Percentiles rank a stretch among this genome's conserved stretches.
Conservation (phyloP, 2,329 filamentous ascomycete species). For the Helotiales sp. region DNA sequence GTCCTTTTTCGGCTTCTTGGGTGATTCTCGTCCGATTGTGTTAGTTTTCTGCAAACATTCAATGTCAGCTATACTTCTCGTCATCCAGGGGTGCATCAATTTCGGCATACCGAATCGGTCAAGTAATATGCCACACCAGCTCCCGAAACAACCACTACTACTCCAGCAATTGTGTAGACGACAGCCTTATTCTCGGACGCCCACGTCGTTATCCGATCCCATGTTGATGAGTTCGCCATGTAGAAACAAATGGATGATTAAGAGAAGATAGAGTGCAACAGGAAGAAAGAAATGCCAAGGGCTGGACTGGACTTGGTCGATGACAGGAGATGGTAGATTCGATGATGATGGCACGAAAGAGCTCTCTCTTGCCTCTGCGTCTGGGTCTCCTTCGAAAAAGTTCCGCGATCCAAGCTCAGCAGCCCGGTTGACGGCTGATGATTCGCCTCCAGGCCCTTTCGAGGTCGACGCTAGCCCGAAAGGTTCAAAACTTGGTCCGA, state of each 20-base stretch:
- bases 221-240: slow-evolving; percentile 50
- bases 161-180: slow-evolving; percentile 94
- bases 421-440: slow-evolving; percentile 7
- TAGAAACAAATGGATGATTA: slow-evolving; percentile 35
- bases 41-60: slow-evolving; percentile 35
- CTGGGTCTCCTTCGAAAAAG: slow-evolving; percentile 12
- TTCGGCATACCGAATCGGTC: slow-evolving; percentile 58
- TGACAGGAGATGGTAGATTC: slow-evolving; percentile 19
- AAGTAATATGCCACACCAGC: slow-evolving; percentile 95
- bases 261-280: slow-evolving; percentile 30
- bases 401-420: slow-evolving; percentile 10
- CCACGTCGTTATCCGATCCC: slow-evolving; percentile 91
- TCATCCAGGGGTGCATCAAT: slow-evolving; percentile 16
- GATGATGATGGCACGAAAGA: slow-evolving; percentile 4
- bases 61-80: slow-evolving; percentile 28
- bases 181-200: slow-evolving; percentile 93
- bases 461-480: slow-evolving; percentile 1
- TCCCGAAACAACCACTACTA: slow-evolving; percentile 87
- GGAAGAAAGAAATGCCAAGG: slow-evolving; percentile 29
- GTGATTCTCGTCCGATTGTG: slow-evolving; percentile 46
- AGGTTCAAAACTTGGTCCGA: background rate
- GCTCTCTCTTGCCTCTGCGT: slow-evolving; percentile 2
- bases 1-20: slow-evolving; percentile 86
- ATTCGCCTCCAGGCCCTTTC: slow-evolving; percentile 2
- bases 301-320: slow-evolving; percentile 22